Evolutionary conservation across 2,329 filamentous ascomycete species (phyloP).

Genomic region (Onygenales sp.): DNA sequence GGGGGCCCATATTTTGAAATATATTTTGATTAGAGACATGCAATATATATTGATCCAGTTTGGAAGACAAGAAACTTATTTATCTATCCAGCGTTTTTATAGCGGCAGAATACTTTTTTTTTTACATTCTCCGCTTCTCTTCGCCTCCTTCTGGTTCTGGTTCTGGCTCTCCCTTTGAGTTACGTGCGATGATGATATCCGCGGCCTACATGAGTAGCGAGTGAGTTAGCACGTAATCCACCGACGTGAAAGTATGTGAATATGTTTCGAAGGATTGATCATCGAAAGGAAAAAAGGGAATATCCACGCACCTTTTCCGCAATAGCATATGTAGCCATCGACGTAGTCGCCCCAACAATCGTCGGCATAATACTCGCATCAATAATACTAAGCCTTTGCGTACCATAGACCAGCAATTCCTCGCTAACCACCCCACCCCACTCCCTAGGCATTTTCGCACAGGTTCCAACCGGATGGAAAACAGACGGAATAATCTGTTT

Average conservation of each 20-base stretch:
- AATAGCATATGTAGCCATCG: conserved; percentile 10
- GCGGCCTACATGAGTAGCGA: background rate
- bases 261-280: too few relatives aligned
- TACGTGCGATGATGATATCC: background rate
- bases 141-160: too few relatives aligned
- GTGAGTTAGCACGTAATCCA: background rate
- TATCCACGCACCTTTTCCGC: conserved; percentile 11
- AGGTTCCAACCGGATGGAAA: conserved; percentile 15
- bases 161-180: too few relatives aligned
- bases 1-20: too few relatives aligned
- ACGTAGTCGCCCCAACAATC: conserved; percentile 7
- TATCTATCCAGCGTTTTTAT: too few relatives aligned
- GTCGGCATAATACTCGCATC: conserved; percentile 21
- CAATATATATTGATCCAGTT: too few relatives aligned
- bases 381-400: conserved; percentile 18
- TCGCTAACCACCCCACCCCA: conserved; percentile 15
- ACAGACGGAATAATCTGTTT: conserved; percentile 2
- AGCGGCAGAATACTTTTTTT: too few relatives aligned
- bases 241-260: too few relatives aligned
- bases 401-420: conserved; percentile 14
- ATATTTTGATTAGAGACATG: too few relatives aligned
- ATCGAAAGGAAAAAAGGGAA: background rate
- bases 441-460: conserved; percentile 15
- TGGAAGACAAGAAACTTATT: too few relatives aligned
- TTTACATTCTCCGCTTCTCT: too few relatives aligned